Evolutionary conservation across 225 moss, liverwort and hornwort genomes (phyloP).

Genomic region (Physcomitrellopsis africana): DNA sequence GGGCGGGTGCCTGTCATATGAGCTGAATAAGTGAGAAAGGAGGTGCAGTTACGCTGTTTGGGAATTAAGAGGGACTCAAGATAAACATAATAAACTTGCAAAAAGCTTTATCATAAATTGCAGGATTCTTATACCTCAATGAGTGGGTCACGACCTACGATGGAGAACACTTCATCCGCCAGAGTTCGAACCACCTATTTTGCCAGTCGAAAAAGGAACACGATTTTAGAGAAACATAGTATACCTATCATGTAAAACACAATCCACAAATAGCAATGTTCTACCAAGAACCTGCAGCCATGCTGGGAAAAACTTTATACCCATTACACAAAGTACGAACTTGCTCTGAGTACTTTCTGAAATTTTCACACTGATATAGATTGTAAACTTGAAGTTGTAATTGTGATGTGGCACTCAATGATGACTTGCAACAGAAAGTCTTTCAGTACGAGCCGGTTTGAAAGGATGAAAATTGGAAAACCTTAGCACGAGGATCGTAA

Average conservation of each 20-base stretch:
- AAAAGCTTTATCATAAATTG: neutral
- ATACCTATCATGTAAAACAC: neutral
- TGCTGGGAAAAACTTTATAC: neutral
- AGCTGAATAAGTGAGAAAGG: neutral
- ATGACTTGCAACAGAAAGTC: neutral
- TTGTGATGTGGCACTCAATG: neutral
- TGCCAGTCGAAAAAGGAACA: neutral
- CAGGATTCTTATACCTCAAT: conserved; percentile 63
- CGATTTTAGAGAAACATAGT: neutral
- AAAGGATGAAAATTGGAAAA: conserved; percentile 12
- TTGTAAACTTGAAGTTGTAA: neutral
- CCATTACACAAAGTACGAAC: neutral
- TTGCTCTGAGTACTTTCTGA: neutral
- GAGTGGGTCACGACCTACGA: conserved; percentile 83
- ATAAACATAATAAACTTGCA: neutral
- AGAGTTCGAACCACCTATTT: conserved; percentile 75
- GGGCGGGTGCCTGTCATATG: neutral
- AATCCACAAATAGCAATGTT: neutral
- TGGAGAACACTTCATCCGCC: conserved; percentile 85
- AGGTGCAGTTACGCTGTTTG: too few species aligned
- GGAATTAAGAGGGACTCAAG: neutral
- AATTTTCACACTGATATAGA: neutral
- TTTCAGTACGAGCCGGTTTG: conserved; percentile 1
- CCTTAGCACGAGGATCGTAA: conserved; percentile 92
- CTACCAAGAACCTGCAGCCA: neutral